phyloP scores from a whole-genome alignment of 2,329 filamentous ascomycete genomes.

The Colletotrichum sublineola region DNA sequence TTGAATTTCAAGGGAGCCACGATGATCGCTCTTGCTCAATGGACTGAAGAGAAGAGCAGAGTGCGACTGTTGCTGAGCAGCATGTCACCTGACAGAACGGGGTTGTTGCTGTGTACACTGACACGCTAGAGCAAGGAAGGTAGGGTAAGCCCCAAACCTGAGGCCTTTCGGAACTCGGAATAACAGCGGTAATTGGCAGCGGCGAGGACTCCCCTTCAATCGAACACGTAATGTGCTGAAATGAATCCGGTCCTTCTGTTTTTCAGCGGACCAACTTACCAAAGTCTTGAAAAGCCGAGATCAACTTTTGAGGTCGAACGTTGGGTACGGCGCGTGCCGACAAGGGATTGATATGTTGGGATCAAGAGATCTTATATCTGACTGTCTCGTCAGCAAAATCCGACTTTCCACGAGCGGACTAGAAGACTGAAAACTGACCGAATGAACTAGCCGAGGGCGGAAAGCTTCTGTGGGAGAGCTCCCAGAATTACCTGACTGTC shows the following conservation, averaged over 20 bases:
- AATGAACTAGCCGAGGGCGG: neutral
- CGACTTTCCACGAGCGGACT: neutral
- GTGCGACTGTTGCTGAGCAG: neutral
- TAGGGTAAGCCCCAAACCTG: neutral
- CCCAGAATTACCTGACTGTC: neutral
- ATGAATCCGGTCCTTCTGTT: no score
- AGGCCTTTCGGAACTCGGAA: neutral
- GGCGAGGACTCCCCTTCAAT: neutral
- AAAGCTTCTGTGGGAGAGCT: neutral
- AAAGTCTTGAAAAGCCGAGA: neutral
- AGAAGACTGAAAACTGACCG: neutral
- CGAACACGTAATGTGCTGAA: neutral
- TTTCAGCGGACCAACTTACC: neutral
- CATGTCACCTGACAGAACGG: slow-evolving; percentile 11
- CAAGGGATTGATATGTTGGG: neutral
- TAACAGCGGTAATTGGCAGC: neutral
- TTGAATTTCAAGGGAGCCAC: neutral
- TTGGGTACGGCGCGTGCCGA: neutral
- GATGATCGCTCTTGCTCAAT: neutral
- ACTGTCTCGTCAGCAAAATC: neutral
- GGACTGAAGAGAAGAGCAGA: neutral
- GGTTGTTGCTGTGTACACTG: neutral
- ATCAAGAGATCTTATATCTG: neutral
- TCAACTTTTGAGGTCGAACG: neutral
- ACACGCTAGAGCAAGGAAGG: neutral